Percentiles rank a stretch among this genome's conserved stretches.
Conservation (phyloP, 805 yeast genomes). For the Starmerella sp. region DNA sequence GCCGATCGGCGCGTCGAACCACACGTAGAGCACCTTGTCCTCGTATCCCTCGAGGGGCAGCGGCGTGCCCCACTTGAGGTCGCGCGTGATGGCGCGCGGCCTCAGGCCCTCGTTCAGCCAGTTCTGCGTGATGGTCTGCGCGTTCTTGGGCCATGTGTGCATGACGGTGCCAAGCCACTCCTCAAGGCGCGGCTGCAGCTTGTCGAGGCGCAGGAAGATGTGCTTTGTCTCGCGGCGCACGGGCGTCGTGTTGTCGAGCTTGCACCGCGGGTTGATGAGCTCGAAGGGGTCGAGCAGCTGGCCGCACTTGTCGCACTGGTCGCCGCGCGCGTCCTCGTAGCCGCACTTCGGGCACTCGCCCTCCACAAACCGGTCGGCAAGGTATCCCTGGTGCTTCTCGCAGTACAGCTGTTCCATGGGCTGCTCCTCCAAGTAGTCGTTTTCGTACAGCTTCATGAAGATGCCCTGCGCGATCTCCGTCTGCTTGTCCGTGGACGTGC, state of each 20-base stretch:
- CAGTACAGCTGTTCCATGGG: conserved; percentile 85
- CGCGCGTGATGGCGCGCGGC: conserved; percentile 95
- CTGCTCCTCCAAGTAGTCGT: conserved; percentile 75
- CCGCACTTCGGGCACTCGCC: conserved; percentile 94
- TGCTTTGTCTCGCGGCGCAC: conserved; percentile 73
- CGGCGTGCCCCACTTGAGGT: conserved; percentile 96
- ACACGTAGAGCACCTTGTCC: conserved; percentile 87
- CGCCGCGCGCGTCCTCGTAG: conserved; percentile 97
- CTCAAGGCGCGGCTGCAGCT: conserved; percentile 63
- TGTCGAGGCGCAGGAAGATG: conserved; percentile 70
- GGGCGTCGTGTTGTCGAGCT: conserved; percentile 76
- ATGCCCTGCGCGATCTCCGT: conserved; percentile 94
- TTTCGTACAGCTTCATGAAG: conserved; percentile 61
- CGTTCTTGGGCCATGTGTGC: conserved; percentile 88
- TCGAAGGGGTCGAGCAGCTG: conserved; percentile 80
- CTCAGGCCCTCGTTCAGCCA: conserved; percentile 91
- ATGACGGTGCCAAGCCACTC: conserved; percentile 65
- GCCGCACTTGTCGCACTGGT: conserved; percentile 98
- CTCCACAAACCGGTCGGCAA: conserved; percentile 95
- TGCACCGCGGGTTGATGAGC: conserved; percentile 89
- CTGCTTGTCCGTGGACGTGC: conserved; percentile 86
- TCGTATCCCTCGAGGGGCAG: conserved; percentile 82
- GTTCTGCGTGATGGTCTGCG: conserved; percentile 74
- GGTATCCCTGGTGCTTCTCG: conserved; percentile 74
- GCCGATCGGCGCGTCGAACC: conserved; percentile 99